Conservation (phyloP, 805 yeast genomes). For the Candida palmyrensis region DNA sequence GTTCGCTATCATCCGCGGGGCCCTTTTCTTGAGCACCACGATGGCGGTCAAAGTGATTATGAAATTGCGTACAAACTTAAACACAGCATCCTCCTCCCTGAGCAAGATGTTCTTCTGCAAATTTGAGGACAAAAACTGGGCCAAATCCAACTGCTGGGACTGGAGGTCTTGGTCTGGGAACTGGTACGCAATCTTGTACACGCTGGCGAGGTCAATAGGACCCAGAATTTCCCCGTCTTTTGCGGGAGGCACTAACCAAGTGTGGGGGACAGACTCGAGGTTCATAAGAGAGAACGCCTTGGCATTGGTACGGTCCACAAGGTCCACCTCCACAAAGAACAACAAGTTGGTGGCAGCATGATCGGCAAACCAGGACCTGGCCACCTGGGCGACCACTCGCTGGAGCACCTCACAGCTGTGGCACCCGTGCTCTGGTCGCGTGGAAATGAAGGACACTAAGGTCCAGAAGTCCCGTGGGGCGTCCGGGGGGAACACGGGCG, state of each 20-base stretch:
- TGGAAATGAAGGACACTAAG: constrained; percentile 50
- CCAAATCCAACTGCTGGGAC: constrained; percentile 18
- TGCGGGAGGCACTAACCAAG: constrained; percentile 62
- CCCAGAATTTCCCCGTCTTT: constrained; percentile 7
- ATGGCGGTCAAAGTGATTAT: constrained; percentile 40
- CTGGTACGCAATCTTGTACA: constrained; percentile 19
- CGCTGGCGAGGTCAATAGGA: constrained; percentile 7
- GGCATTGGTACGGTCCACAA: constrained; percentile 35
- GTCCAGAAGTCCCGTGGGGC: constrained; percentile 45
- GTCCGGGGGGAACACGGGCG: constrained; percentile 12
- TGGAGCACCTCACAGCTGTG: constrained; percentile 42
- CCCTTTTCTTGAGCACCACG: constrained; percentile 44
- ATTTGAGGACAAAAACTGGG: constrained; percentile 45
- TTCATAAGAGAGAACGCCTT: constrained; percentile 35
- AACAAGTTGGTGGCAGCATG: constrained; percentile 36
- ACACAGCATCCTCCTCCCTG: constrained; percentile 33
- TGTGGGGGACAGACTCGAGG: constrained; percentile 53
- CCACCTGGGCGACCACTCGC: constrained; percentile 35
- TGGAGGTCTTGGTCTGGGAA: constrained; percentile 7
- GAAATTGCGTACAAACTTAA: constrained; percentile 43
- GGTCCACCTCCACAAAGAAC: constrained; percentile 49
- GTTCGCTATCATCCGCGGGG: constrained; percentile 19
- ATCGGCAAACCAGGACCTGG: constrained; percentile 39
- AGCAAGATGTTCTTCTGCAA: constrained; percentile 41
- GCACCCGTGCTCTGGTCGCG: constrained; percentile 40